phyloP scores from a whole-genome alignment of 257 asterid genomes.

The Fraxinus americana region DNA sequence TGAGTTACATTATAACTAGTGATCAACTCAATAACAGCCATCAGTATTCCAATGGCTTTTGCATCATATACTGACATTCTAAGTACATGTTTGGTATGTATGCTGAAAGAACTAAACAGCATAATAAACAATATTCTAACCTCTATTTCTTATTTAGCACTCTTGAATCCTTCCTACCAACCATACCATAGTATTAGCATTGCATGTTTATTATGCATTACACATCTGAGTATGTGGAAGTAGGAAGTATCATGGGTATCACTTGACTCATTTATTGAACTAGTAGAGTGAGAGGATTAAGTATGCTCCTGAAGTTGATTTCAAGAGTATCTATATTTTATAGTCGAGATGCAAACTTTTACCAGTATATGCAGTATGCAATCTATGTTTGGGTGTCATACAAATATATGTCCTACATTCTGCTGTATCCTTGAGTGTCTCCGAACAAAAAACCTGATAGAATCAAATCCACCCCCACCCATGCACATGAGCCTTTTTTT shows the following conservation, averaged over 20 bases:
- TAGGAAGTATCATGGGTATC: background rate
- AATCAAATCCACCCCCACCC: background rate
- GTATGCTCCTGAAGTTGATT: background rate
- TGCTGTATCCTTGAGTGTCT: background rate
- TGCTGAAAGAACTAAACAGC: background rate
- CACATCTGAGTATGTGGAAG: background rate
- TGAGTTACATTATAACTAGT: background rate
- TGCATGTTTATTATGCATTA: background rate
- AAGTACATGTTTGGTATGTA: background rate
- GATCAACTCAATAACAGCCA: conserved; percentile 1
- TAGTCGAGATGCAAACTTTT: background rate
- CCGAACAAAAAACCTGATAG: background rate
- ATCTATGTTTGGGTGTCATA: background rate
- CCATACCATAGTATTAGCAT: background rate
- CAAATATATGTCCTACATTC: background rate
- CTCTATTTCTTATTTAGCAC: background rate
- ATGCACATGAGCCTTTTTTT: background rate
- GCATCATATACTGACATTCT: background rate
- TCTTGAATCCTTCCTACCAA: background rate
- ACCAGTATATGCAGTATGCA: background rate
- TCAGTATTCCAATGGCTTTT: background rate
- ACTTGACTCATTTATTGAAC: background rate
- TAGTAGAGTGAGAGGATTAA: background rate
- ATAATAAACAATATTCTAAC: background rate
- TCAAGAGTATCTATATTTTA: background rate